A percentile compares a stretch with the other conserved stretches of the same genome.
phyloP scores from a whole-genome alignment of 1,284 basidiomycete genomes.

The Austropuccinia psidii region DNA sequence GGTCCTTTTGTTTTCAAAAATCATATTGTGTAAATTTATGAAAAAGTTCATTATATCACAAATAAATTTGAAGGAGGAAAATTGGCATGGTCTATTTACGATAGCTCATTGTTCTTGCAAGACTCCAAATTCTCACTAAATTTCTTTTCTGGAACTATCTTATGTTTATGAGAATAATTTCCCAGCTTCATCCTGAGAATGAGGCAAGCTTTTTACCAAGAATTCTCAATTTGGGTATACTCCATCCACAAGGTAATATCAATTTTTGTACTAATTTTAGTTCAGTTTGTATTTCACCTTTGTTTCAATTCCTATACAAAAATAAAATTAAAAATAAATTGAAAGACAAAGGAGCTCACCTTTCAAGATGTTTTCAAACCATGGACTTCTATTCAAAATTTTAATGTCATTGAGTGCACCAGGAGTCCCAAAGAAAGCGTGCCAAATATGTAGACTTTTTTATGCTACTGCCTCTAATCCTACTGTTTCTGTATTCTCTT shows the following conservation, averaged over 20 bases:
- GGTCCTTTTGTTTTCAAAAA: too few species aligned
- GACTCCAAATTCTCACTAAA: constrained; percentile 1
- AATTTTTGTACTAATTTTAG: not conserved
- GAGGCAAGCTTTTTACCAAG: not conserved
- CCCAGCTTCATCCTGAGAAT: not conserved
- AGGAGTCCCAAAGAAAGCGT: constrained; percentile 11
- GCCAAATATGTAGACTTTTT: not conserved
- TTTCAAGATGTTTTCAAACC: too few species aligned
- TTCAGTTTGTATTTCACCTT: not conserved
- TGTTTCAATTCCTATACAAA: not conserved
- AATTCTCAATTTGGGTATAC: not conserved
- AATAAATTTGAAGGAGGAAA: too few species aligned
- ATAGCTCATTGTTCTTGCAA: not conserved
- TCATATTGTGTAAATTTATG: too few species aligned
- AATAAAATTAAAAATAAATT: too few species aligned
- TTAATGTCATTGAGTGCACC: not conserved
- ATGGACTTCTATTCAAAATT: not conserved
- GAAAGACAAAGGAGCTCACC: too few species aligned
- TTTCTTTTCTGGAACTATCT: not conserved
- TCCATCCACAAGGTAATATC: not conserved
- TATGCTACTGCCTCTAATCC: not conserved
- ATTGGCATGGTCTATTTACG: not conserved
- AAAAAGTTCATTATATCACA: too few species aligned
- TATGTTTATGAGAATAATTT: not conserved
- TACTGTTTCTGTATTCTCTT: not conserved